Base-by-base conservation (phyloP, 2,329 filamentous ascomycete species). In the Mycocentrospora acerina region DNA sequence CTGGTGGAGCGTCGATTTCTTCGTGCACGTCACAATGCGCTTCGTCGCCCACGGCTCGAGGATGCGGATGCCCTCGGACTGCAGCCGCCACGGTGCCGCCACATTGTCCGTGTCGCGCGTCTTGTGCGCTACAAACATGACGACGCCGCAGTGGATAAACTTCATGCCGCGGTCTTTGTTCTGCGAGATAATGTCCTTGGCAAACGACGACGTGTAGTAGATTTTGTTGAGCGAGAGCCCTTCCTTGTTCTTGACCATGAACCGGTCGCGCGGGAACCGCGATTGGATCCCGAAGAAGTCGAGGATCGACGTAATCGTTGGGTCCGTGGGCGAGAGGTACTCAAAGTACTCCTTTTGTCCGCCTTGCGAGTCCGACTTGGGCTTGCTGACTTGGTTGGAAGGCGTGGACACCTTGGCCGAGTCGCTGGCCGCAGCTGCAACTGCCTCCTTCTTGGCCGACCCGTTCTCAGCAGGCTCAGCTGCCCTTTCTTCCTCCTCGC, bases 101-200 rank as follows among this genome's bases (percentile, higher is more conserved):
- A 88, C 86, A 60, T 96, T 90, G 67, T 97, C 90, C 73, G 93
- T 94, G 68, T 97, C 91, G 74, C 95, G 95, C 76, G 97, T 93
- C 41, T 60, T 61, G 46, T 66, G 62, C 1, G 58, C 47, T 66
- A 67, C 62, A 40, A 95, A 98, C 89, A 97, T 97, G 72, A 95
- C 95, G 24, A 98, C 90, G 49, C 93, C 93, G 34, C 86, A 91
- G 69, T 98, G 93, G 33, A 98, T 87, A 63, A 98, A 95, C 66
- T 93, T 95, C 69, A 97, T 85, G 30, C 90, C 90, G 18, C 86
- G 84, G 29, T 89, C 88, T 68, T 96, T 90, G 65, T 98, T 98
- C 61, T 85, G 79, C 4, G 78, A 80, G 3, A 98, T 78, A 37
- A 98, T 93, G 50, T 91, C 86, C 22, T 90, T 86, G 15, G 89